Evolutionary conservation across 73 alveolate species (phyloP), one percentile per base, ranked within the genome.

Genomic region (Paramecium biaurelia): DNA sequence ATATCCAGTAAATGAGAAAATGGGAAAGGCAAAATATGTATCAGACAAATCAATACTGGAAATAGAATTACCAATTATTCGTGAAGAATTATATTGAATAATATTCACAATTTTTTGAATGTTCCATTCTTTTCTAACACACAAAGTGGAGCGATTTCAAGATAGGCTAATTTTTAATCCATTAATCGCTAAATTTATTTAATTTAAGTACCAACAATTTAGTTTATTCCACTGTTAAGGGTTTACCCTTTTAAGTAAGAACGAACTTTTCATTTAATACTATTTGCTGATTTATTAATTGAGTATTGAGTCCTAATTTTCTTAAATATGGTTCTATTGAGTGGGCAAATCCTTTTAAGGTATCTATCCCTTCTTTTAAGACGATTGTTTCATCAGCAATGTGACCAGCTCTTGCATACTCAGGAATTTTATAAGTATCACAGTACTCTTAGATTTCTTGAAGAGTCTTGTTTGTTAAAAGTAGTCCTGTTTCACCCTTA

Each of bases 21-120:
- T 95, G 76, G 98, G 98, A 3, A 97, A 96, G 57, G 99, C 99
- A 20, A 94, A 97, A 92, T 97, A 97, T 97, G 99, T 96, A 42
- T 86, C 93, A 79, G 95, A 95, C 59, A 96, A 93, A 47, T 47
- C 1, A n/a, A 14, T 47, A 47, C 6, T n/a, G 15, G 87, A 74
- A 74, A 74, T 74, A 21, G 87, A 74, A 34, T 74, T 74, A 37
- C 87, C 87, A 37, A 74, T 74, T 41, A 34, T 34, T 74, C 57
- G 87, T 37, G 87, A 74, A 74, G 87, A 74, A 74, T 74, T 74
- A 74, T 35, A 37, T 35, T 74, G 63, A 74, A 63, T 63, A 63
- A 30, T 63, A 63, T 63, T 74, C 87, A 74, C 57, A 74, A 34
- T 74, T 74, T 74, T 37, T 74, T 74, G 59, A 74, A 74, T 21